phyloP scores from a whole-genome alignment of 2,329 filamentous ascomycete genomes.

The Pestalotiopsis sp. region DNA sequence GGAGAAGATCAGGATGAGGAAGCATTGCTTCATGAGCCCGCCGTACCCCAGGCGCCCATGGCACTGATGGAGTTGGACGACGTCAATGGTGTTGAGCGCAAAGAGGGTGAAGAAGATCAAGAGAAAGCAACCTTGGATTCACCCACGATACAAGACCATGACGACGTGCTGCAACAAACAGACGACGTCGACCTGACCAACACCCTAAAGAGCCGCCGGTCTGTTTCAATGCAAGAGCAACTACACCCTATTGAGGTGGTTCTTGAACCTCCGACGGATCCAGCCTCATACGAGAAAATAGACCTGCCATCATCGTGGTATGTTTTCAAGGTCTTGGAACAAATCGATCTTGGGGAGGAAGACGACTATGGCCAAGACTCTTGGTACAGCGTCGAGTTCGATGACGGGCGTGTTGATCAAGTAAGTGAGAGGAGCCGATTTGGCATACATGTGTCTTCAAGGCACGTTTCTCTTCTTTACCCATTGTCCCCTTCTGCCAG shows the following conservation, averaged over 20 bases:
- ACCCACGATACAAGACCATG: background rate
- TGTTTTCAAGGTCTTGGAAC: constrained; percentile 38
- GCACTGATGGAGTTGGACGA: background rate
- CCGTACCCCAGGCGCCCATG: too few species aligned
- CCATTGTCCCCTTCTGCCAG: constrained; percentile 5
- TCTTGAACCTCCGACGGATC: constrained; percentile 26
- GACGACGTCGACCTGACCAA: background rate
- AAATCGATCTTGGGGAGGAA: constrained; percentile 26
- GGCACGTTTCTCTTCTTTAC: background rate
- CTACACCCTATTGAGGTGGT: constrained; percentile 30
- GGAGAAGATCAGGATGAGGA: background rate
- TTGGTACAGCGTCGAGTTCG: constrained; percentile 44
- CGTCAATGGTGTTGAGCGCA: background rate
- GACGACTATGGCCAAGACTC: constrained; percentile 18
- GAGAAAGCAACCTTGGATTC: background rate
- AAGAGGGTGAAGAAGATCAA: background rate
- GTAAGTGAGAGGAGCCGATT: constrained; percentile 36
- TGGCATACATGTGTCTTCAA: constrained; percentile 6
- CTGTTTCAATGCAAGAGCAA: constrained; percentile 13
- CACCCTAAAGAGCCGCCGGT: background rate
- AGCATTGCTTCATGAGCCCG: too few species aligned
- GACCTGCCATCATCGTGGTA: constrained; percentile 34
- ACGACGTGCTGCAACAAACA: background rate
- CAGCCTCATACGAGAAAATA: constrained; percentile 24
- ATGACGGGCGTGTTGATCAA: constrained; percentile 46